phyloP scores from a whole-genome alignment of 2,329 filamentous ascomycete species.

The Neoscytalidium dimidiatum region DNA sequence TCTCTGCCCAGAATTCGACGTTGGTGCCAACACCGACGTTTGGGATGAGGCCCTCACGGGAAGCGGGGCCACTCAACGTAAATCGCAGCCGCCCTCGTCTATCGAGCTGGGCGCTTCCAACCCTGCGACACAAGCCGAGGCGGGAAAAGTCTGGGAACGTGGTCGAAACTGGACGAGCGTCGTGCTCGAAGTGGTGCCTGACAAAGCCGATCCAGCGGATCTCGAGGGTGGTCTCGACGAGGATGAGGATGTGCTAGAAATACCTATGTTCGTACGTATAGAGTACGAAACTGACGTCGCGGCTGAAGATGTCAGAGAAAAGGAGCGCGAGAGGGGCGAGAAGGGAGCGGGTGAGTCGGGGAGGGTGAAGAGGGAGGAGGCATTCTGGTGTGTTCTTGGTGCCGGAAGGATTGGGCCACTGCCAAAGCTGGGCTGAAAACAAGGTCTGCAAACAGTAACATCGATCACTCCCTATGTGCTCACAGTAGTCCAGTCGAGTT shows the following conservation, averaged over 20 bases:
- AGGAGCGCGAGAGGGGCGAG: conserved; percentile 23
- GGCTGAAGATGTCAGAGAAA: conserved; percentile 53
- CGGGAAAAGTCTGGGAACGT: conserved; percentile 94
- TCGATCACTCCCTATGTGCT: neutral
- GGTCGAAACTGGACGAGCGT: conserved; percentile 95
- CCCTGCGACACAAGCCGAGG: conserved; percentile 62
- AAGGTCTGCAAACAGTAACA: neutral
- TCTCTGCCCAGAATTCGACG: conserved; percentile 89
- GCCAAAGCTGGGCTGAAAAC: conserved; percentile 18
- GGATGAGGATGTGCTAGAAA: conserved; percentile 73
- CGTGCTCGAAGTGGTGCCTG: conserved; percentile 82
- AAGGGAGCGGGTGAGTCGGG: conserved; percentile 46
- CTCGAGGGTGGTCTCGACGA: conserved; percentile 46
- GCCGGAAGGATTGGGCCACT: conserved; percentile 69
- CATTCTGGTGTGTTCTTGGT: conserved; percentile 93
- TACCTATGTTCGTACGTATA: conserved; percentile 88
- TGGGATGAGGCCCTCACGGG: conserved; percentile 81
- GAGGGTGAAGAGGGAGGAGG: conserved; percentile 73
- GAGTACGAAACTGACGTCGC: conserved; percentile 79
- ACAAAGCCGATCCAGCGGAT: conserved; percentile 30
- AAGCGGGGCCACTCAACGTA: conserved; percentile 21
- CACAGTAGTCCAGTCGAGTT: neutral
- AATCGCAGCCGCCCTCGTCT: conserved; percentile 3
- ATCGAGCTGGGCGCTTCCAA: conserved; percentile 1
- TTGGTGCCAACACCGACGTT: conserved; percentile 91